A percentile compares a stretch with the other conserved stretches of the same genome.
These are phyloP conservation scores for Durusdinium trenchii DNA, from an alignment of 73 alveolate genomes.

Conservation along the genomic window DNA sequence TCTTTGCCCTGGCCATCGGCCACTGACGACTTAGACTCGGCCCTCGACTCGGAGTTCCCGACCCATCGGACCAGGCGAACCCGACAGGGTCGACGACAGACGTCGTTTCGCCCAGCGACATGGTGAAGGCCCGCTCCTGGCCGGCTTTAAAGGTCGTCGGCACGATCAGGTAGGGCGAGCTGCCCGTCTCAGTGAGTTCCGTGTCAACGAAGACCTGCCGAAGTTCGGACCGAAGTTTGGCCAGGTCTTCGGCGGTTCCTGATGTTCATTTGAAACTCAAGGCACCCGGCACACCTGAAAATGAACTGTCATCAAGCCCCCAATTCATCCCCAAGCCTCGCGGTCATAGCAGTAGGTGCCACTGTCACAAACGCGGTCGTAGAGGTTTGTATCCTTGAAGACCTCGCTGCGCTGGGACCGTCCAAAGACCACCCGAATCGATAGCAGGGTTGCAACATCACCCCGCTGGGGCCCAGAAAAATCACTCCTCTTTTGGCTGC, in stretches of 20 bases:
- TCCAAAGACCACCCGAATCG: neutral
- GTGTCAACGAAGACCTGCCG: slow-evolving; percentile 57
- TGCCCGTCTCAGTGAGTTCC: slow-evolving; percentile 38
- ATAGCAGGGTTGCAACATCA: neutral
- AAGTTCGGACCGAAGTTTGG: neutral
- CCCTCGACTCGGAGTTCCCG: too few species aligned
- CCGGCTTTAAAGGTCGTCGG: slow-evolving; percentile 82
- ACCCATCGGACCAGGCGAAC: too few species aligned
- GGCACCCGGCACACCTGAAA: neutral
- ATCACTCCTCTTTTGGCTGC: too few species aligned
- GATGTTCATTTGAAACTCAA: neutral
- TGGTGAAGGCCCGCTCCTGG: slow-evolving; percentile 56
- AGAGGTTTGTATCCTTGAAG: neutral
- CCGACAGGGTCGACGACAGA: too few species aligned
- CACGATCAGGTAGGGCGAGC: slow-evolving; percentile 56
- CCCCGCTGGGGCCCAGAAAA: too few species aligned
- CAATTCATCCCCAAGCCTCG: slow-evolving; percentile 31
- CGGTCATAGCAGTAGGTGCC: slow-evolving; percentile 71
- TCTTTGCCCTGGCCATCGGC: too few species aligned
- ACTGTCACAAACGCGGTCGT: neutral
- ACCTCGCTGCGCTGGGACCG: neutral
- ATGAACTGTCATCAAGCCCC: neutral
- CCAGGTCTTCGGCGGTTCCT: neutral
- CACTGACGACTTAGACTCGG: too few species aligned
- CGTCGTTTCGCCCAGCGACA: neutral